A percentile compares a stretch with the other conserved stretches of the same genome.
Conservation (phyloP, 352 stramenopile species). For the Pythium coloratum region DNA sequence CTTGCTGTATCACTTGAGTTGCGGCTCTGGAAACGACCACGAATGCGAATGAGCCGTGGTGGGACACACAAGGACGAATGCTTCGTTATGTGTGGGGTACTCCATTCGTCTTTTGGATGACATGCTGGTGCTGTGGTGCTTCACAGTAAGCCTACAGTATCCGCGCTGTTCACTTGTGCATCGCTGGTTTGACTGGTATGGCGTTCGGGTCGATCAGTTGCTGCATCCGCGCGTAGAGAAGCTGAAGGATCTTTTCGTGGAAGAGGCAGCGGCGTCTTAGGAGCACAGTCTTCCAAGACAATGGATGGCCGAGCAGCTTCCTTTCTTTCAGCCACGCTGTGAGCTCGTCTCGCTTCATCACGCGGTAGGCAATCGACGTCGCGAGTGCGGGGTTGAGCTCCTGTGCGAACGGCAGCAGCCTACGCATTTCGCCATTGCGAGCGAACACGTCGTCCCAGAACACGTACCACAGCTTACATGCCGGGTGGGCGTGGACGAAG, state of each 20-base stretch:
- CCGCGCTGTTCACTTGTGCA: neutral
- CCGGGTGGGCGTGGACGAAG: conserved; percentile 36
- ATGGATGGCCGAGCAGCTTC: conserved; percentile 7
- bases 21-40: no score
- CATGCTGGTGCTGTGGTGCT: no score
- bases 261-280: conserved; percentile 26
- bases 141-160: no score
- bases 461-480: conserved; percentile 42
- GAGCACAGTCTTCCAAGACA: conserved; percentile 19
- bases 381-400: conserved; percentile 31
- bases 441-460: conserved; percentile 51
- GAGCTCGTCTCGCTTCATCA: conserved; percentile 35
- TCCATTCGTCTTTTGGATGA: no score
- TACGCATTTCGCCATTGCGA: conserved; percentile 39
- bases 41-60: no score
- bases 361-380: conserved; percentile 38
- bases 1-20: no score
- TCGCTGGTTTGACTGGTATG: conserved; percentile 18
- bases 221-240: conserved; percentile 28
- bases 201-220: conserved; percentile 10
- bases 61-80: no score
- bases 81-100: no score
- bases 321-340: conserved; percentile 27
- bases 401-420: conserved; percentile 17
- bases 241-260: conserved; percentile 22